Evolutionary conservation across 129 eudicot species (phyloP).

Genomic region (Cynara cardunculus): DNA sequence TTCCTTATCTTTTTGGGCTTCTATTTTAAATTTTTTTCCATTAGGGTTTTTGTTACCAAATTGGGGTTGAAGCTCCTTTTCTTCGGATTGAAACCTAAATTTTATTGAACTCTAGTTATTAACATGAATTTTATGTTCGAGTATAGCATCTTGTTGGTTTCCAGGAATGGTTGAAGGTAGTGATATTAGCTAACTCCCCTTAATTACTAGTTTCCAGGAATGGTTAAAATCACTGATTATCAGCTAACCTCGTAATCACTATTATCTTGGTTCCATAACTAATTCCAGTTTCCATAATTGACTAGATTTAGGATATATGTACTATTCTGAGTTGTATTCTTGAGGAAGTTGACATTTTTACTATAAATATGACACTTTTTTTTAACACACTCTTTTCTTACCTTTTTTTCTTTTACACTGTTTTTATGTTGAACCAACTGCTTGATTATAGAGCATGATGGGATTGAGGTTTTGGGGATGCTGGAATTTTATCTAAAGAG

Average conservation of each 20-base stretch:
- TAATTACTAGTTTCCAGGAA: not conserved
- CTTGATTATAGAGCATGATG: not conserved
- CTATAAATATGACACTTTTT: too few relatives aligned
- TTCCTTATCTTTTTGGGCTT: not conserved
- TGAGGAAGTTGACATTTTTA: not conserved
- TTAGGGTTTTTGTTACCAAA: constrained; percentile 14
- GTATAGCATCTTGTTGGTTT: not conserved
- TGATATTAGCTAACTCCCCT: not conserved
- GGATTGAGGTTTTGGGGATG: not conserved
- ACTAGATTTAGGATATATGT: not conserved
- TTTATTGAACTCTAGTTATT: not conserved
- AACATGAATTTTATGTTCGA: not conserved
- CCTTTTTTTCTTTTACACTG: not conserved
- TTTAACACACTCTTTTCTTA: not conserved
- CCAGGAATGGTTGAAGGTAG: not conserved
- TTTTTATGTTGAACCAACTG: too few relatives aligned
- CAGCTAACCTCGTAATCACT: not conserved
- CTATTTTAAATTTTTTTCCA: not conserved
- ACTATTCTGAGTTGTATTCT: not conserved
- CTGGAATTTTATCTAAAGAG: not conserved
- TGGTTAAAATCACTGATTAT: not conserved
- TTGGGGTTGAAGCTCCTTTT: not conserved
- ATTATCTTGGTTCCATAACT: not conserved
- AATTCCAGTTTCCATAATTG: not conserved
- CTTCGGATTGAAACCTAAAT: not conserved